Conservation (phyloP, 306 rosid species). For the Canavalia ensiformis region DNA sequence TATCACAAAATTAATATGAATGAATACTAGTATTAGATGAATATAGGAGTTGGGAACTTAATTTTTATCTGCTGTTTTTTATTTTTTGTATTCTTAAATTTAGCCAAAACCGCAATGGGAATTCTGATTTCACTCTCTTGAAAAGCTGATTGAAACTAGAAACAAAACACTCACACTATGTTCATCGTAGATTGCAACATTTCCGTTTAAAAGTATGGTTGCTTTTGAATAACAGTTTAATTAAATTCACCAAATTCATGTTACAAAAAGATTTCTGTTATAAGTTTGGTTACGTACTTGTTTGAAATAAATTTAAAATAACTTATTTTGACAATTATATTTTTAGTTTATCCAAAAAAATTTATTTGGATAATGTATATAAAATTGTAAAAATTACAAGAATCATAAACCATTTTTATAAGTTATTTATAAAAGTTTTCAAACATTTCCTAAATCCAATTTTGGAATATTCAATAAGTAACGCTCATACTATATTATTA, state of each 20-base stretch:
- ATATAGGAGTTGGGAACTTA: not conserved
- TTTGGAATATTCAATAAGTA: not conserved
- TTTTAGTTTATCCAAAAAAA: too few relatives aligned
- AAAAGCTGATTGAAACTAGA: conserved; percentile 3
- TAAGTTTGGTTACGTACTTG: too few relatives aligned
- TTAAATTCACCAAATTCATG: too few relatives aligned
- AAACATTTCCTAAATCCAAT: not conserved
- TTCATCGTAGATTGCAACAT: not conserved
- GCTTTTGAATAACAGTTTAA: too few relatives aligned
- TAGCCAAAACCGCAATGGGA: not conserved
- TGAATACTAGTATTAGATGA: not conserved
- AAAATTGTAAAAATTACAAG: too few relatives aligned
- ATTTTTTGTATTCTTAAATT: not conserved
- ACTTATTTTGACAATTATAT: too few relatives aligned
- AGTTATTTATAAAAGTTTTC: too few relatives aligned
- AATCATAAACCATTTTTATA: too few relatives aligned
- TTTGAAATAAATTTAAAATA: too few relatives aligned
- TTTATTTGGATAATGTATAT: too few relatives aligned
- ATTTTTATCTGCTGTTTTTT: not conserved
- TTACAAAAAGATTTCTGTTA: too few relatives aligned
- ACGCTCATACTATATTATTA: too few relatives aligned
- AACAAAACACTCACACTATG: not conserved
- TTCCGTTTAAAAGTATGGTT: not conserved
- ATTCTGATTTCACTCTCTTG: conserved; percentile 2
- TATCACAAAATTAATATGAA: not conserved